These are phyloP conservation scores for Acer yangbiense DNA, from an alignment of 345 rosid genomes.

Conservation along the genomic window DNA sequence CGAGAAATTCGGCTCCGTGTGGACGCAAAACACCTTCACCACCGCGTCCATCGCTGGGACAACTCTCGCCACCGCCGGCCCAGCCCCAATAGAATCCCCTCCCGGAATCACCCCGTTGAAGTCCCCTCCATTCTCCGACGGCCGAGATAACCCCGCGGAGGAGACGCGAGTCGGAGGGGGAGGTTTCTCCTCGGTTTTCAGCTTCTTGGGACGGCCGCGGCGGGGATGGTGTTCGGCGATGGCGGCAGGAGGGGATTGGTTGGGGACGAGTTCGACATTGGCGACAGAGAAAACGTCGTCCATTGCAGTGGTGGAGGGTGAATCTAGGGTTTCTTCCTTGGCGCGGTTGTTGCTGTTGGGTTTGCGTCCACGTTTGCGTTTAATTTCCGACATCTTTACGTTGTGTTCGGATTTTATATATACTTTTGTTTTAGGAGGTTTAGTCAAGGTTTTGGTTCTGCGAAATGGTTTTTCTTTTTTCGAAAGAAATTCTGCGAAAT, in stretches of 20 bases:
- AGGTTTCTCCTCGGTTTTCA: conserved; percentile 36
- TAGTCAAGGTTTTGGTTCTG: neutral
- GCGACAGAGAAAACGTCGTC: conserved; percentile 42
- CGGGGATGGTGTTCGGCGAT: conserved; percentile 15
- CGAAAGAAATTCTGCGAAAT: neutral
- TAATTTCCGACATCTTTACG: conserved; percentile 30
- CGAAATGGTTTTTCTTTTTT: neutral
- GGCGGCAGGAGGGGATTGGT: conserved; percentile 18
- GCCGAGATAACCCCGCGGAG: conserved; percentile 11
- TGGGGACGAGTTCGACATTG: conserved; percentile 36
- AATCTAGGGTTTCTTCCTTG: conserved; percentile 34
- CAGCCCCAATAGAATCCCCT: neutral
- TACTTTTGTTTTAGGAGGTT: neutral
- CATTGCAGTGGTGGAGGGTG: conserved; percentile 19
- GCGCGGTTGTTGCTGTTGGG: conserved; percentile 37
- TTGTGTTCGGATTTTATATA: neutral
- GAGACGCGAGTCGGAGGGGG: conserved; percentile 11
- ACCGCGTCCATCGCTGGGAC: conserved; percentile 49
- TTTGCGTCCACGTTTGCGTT: conserved; percentile 51
- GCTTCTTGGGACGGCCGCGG: conserved; percentile 49
- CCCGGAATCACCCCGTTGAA: neutral
- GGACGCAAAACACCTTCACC: conserved; percentile 51
- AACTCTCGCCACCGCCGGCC: conserved; percentile 16
- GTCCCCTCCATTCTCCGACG: conserved; percentile 25
- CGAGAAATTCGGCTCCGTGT: conserved; percentile 45